phyloP scores from a whole-genome alignment of 768 basidiomycete genomes.

The Fistulinella prunicolor region DNA sequence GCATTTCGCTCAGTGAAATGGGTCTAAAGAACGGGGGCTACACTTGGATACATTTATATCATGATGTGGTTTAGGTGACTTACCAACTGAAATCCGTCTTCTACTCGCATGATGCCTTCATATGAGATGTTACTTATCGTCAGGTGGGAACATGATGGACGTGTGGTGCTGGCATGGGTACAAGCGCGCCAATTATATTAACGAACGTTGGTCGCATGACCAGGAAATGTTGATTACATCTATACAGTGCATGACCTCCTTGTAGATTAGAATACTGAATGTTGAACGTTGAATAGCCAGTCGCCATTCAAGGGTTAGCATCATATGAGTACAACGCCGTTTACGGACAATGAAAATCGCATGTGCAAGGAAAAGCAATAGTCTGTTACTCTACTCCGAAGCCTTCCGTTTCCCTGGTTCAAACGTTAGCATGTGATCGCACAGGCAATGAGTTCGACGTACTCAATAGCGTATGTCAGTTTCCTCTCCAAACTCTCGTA shows the following conservation, averaged over 20 bases:
- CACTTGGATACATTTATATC: neutral
- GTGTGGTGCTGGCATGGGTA: neutral
- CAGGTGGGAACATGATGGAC: neutral
- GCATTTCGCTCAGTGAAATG: constrained; percentile 58
- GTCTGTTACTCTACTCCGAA: constrained; percentile 57
- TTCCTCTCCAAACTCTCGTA: constrained; percentile 86
- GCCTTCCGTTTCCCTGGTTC: constrained; percentile 69
- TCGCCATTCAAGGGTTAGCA: constrained; percentile 2
- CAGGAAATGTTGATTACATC: constrained; percentile 5
- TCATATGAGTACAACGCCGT: constrained; percentile 15
- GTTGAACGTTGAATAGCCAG: neutral
- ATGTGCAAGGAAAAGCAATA: constrained; percentile 5
- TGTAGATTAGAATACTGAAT: neutral
- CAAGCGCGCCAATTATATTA: constrained; percentile 5
- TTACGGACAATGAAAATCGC: constrained; percentile 2
- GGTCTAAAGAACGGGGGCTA: constrained; percentile 34
- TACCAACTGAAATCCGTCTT: constrained; percentile 67
- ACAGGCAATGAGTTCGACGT: constrained; percentile 28
- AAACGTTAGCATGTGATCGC: constrained; percentile 5
- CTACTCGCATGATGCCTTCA: constrained; percentile 49
- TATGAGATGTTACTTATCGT: neutral
- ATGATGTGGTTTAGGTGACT: constrained; percentile 5
- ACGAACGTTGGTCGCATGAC: constrained; percentile 1
- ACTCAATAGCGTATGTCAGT: constrained; percentile 82
- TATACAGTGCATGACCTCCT: constrained; percentile 2